Percentiles rank a stretch among this genome's conserved stretches.
Conservation (phyloP, 768 basidiomycete species). For the Naganishia vaughanmartiniae region DNA sequence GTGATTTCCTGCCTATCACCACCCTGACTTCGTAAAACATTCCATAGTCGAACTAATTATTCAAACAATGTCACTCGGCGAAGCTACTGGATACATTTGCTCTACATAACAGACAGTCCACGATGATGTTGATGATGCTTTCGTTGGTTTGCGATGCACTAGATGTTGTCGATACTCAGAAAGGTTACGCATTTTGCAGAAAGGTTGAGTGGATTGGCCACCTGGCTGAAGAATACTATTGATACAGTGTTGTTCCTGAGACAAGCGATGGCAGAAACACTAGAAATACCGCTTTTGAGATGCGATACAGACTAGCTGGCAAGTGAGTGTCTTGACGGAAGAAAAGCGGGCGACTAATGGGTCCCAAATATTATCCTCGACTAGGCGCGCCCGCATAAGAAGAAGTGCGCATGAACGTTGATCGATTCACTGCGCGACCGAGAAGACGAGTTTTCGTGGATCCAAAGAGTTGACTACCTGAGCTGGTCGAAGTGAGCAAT, state of each 20-base stretch:
- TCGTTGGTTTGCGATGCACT: background rate
- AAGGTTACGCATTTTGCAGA: background rate
- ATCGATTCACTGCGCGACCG: conserved; percentile 13
- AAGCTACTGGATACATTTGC: conserved; percentile 13
- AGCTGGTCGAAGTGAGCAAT: conserved; percentile 29
- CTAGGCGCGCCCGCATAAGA: conserved; percentile 21
- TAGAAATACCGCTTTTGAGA: background rate
- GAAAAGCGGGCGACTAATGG: background rate
- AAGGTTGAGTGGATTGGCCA: background rate
- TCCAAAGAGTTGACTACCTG: conserved; percentile 2
- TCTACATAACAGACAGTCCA: background rate
- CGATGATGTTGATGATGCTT: background rate
- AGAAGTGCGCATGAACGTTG: conserved; percentile 18
- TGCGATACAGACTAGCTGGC: background rate
- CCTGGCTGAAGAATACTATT: background rate
- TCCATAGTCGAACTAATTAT: background rate
- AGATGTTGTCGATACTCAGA: background rate
- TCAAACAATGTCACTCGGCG: background rate
- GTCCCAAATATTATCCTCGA: background rate
- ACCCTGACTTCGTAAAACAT: background rate
- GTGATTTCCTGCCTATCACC: background rate
- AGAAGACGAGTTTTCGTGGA: conserved; percentile 18
- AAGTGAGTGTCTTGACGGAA: background rate
- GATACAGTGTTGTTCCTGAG: conserved; percentile 17
- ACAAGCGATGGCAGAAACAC: conserved; percentile 4